Conservation (phyloP, 345 rosid genomes). For the Populus pruinosa region DNA sequence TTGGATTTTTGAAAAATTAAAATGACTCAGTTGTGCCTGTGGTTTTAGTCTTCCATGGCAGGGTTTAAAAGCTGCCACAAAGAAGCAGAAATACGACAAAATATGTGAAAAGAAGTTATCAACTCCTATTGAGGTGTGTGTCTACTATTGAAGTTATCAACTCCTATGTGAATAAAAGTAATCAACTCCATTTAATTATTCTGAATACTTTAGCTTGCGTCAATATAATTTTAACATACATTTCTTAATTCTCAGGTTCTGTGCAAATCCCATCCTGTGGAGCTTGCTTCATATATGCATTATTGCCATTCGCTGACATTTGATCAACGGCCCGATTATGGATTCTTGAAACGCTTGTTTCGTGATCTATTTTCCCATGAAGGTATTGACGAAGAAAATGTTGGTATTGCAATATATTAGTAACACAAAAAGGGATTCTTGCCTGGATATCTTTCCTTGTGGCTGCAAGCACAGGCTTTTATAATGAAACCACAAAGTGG, state of each 20-base stretch:
- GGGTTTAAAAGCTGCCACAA: conserved; percentile 86
- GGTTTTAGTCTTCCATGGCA: conserved; percentile 84
- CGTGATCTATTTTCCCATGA: conserved; percentile 74
- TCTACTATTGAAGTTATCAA: conserved; percentile 50
- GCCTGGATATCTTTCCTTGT: too few species aligned
- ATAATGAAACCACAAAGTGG: too few species aligned
- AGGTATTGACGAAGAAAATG: conserved; percentile 34
- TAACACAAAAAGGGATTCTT: neutral
- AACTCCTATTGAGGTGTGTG: conserved; percentile 82
- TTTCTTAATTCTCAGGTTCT: conserved; percentile 44
- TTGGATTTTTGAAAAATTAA: neutral
- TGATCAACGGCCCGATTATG: conserved; percentile 86
- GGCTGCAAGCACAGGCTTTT: too few species aligned
- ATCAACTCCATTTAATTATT: conserved; percentile 49
- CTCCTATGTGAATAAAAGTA: conserved; percentile 88
- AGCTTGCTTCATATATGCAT: conserved; percentile 84
- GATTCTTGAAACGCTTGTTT: conserved; percentile 72
- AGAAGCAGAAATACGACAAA: conserved; percentile 87
- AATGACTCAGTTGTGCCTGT: neutral
- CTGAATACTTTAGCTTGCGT: neutral
- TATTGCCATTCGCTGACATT: conserved; percentile 80
- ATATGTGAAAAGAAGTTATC: conserved; percentile 87
- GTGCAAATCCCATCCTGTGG: conserved; percentile 75
- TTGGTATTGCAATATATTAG: neutral
- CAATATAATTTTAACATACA: neutral